A percentile compares a stretch with the other conserved stretches of the same genome.
phyloP scores from a whole-genome alignment of 768 basidiomycete species.

The Boletus bicolor region DNA sequence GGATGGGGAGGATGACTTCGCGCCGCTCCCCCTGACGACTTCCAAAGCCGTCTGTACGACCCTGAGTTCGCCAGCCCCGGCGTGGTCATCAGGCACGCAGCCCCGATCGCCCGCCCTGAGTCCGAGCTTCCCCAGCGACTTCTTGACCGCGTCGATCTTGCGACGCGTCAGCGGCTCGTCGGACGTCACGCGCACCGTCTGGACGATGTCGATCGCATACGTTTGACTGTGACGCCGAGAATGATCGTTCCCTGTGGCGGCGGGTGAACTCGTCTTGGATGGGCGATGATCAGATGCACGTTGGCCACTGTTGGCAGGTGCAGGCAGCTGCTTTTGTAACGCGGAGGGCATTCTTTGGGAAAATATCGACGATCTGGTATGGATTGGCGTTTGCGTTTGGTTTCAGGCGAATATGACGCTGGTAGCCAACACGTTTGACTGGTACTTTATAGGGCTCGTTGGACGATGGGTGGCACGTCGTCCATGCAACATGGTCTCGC shows the following conservation, averaged over 20 bases:
- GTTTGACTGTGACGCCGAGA: slow-evolving; percentile 10
- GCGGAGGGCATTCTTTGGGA: slow-evolving; percentile 15
- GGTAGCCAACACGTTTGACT: not conserved
- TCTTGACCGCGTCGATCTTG: slow-evolving; percentile 31
- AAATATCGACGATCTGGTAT: not conserved
- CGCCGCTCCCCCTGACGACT: slow-evolving; percentile 16
- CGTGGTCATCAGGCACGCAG: slow-evolving; percentile 30
- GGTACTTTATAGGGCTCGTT: slow-evolving; percentile 21
- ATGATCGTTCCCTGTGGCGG: not conserved
- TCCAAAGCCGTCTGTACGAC: slow-evolving; percentile 26
- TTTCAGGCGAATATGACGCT: not conserved
- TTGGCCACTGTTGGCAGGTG: slow-evolving; percentile 1
- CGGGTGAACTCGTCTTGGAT: not conserved
- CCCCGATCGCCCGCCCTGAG: slow-evolving; percentile 26
- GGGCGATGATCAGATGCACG: slow-evolving; percentile 12
- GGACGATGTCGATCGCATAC: slow-evolving; percentile 31
- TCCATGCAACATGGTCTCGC: slow-evolving; percentile 19
- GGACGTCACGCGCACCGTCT: slow-evolving; percentile 29
- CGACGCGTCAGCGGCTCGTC: slow-evolving; percentile 25
- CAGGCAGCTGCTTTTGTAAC: slow-evolving; percentile 19
- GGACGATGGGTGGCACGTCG: slow-evolving; percentile 11
- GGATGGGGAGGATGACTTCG: slow-evolving; percentile 5
- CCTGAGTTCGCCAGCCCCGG: slow-evolving; percentile 18
- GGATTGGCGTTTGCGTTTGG: not conserved
- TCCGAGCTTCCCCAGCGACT: slow-evolving; percentile 23